Evolutionary conservation across 192 early-diverging fungal species (phyloP), one percentile per base, ranked within the genome.

Genomic region (Coemansia sp.): DNA sequence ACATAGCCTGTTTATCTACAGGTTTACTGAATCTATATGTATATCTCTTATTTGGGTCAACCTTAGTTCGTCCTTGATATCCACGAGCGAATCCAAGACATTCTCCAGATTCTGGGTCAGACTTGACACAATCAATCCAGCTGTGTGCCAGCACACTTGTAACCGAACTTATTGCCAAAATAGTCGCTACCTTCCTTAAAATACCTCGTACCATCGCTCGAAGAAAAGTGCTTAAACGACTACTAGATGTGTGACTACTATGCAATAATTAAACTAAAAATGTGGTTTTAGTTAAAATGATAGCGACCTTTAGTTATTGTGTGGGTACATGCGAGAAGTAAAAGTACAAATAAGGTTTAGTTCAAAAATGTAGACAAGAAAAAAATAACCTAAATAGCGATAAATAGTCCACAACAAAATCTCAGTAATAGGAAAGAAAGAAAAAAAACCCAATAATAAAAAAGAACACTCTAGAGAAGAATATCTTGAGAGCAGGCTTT

Each of bases 111-210:
- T 54, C 25, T 0, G 78, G 78, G 51, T 83, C 83, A 51, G 71
- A 85, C 44, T 84, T 83, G 54, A 76, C 64, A 26, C 84, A 87
- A 63, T 87, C 86, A 16, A 85, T 64, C 86, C 86, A 87, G 32
- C 81, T 83, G 74, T 87, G 86, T 54, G 78, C 84, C 63, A 76
- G 67, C 70, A 82, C 76, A 62, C 71, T 62, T 7, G 74, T 34
- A 47, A 65, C 60, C 14, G 49, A 63, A 16, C 61, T 51, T n/a
- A 41, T 34, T 26, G 51, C 51, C 61, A 31, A 61, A 2, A 53
- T 21, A 12, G 59, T 64, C 25, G 47, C 53, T 12, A 48, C 47
- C 19, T 28, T 55, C 31, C 52, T 26, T 18, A 38, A 14, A 55
- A 26, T 50, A 16, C 31, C 23, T 53, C 19, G 0, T 24, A 26